Conservation (phyloP, 2,329 filamentous ascomycete species). For the Aspergillus thermomutatus region DNA sequence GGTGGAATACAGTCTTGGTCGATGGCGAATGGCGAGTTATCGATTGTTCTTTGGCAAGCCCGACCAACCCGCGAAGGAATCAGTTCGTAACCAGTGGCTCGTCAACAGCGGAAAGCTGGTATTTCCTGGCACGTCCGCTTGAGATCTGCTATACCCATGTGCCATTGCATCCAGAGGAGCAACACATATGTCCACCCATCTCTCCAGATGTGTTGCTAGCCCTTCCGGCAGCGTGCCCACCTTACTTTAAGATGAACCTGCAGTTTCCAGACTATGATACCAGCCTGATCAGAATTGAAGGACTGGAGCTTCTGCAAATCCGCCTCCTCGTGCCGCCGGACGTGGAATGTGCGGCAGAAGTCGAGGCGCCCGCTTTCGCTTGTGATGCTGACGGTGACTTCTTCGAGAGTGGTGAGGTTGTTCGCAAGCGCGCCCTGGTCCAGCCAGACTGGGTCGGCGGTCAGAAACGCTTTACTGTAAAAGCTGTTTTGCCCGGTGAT, state of each 20-base stretch:
- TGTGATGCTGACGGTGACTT: slow-evolving; percentile 84
- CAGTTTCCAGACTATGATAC: slow-evolving; percentile 90
- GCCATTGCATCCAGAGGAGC: slow-evolving; percentile 79
- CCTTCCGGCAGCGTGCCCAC: slow-evolving; percentile 78
- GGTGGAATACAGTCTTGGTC: slow-evolving; percentile 93
- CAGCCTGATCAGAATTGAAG: slow-evolving; percentile 77
- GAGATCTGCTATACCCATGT: slow-evolving; percentile 97
- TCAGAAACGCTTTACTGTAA: slow-evolving; percentile 87
- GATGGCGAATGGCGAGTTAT: slow-evolving; percentile 96
- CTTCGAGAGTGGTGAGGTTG: slow-evolving; percentile 85
- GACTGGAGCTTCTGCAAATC: slow-evolving; percentile 88
- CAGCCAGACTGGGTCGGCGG: slow-evolving; percentile 90
- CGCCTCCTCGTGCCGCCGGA: slow-evolving; percentile 84
- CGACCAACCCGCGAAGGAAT: slow-evolving; percentile 77
- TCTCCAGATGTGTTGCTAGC: slow-evolving; percentile 82
- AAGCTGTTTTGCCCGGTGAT: slow-evolving; percentile 85
- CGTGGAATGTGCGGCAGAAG: slow-evolving; percentile 87
- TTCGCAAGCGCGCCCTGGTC: slow-evolving; percentile 80
- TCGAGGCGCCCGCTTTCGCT: slow-evolving; percentile 77
- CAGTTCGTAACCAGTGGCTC: slow-evolving; percentile 71
- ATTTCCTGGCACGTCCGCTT: slow-evolving; percentile 84
- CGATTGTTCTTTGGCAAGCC: slow-evolving; percentile 87
- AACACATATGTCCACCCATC: slow-evolving; percentile 87
- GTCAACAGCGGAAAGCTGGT: slow-evolving; percentile 78
- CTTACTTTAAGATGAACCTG: slow-evolving; percentile 79